Evolutionary conservation across 768 basidiomycete species (phyloP).

Genomic region (Mycena alexandri): DNA sequence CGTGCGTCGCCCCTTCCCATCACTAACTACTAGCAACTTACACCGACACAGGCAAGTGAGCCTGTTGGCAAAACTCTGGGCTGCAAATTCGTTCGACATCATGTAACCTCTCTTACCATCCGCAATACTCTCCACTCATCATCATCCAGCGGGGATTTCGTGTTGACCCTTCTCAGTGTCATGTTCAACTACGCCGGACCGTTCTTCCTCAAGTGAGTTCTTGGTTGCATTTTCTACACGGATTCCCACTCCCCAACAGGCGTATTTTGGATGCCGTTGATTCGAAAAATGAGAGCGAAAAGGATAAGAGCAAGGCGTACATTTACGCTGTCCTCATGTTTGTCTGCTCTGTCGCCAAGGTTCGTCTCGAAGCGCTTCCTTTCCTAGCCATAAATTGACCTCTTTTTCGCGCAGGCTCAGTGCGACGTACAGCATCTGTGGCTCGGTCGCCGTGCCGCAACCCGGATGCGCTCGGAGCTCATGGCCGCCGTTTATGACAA

Average conservation of each 20-base stretch:
- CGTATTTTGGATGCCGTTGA: conserved; percentile 48
- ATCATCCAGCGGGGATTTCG: conserved; percentile 68
- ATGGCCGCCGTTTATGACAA: conserved; percentile 94
- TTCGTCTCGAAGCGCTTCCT: conserved; percentile 52
- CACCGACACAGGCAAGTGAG: conserved; percentile 11
- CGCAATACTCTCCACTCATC: background rate
- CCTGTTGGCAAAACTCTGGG: conserved; percentile 24
- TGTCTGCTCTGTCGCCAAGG: conserved; percentile 68
- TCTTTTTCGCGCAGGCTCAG: conserved; percentile 56
- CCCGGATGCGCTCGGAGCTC: conserved; percentile 80
- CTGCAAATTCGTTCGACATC: conserved; percentile 29
- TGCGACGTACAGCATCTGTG: conserved; percentile 83
- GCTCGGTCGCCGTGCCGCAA: conserved; percentile 82
- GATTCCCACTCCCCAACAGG: background rate
- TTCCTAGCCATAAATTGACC: background rate
- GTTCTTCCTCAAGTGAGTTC: conserved; percentile 82
- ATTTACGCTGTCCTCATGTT: conserved; percentile 87
- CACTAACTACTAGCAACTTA: background rate
- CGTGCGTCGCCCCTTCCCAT: conserved; percentile 18
- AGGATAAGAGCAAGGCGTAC: conserved; percentile 72
- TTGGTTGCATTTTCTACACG: background rate
- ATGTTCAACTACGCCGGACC: conserved; percentile 84
- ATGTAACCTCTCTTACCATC: conserved; percentile 8
- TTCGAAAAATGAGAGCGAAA: conserved; percentile 56
- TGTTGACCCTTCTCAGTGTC: conserved; percentile 76